A percentile compares a stretch with the other conserved stretches of the same genome.
Evolutionary conservation across 108 stramenopile genomes (phyloP).

Genomic region (Stephanodiscus triporus): DNA sequence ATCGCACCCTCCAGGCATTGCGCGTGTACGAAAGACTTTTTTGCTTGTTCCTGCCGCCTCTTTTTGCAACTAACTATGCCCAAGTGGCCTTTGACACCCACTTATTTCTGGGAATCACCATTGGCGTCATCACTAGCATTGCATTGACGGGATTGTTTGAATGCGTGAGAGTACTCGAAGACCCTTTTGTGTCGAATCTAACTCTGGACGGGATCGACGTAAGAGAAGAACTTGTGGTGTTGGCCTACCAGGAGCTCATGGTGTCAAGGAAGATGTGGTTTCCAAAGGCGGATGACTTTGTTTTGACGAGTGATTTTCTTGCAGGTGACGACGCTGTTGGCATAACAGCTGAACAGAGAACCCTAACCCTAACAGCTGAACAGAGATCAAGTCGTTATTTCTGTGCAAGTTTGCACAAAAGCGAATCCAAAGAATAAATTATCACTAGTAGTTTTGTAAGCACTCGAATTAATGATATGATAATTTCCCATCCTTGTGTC

Average conservation of each 20-base stretch:
- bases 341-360: neutral
- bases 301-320: constrained; percentile 17
- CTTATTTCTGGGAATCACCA: constrained; percentile 58
- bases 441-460: neutral
- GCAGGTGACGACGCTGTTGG: neutral
- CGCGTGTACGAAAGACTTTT: constrained; percentile 61
- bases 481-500: too few relatives aligned
- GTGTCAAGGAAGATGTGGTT: constrained; percentile 34
- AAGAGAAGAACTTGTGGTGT: constrained; percentile 45
- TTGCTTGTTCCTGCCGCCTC: constrained; percentile 57
- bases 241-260: constrained; percentile 55
- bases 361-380: neutral
- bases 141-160: constrained; percentile 49
- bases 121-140: constrained; percentile 64
- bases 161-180: constrained; percentile 44
- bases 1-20: constrained; percentile 68
- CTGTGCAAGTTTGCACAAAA: neutral
- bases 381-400: neutral
- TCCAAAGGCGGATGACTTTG: constrained; percentile 45
- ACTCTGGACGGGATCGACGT: constrained; percentile 74
- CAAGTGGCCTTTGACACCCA: constrained; percentile 69
- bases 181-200: constrained; percentile 51
- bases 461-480: too few relatives aligned
- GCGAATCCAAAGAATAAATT: neutral
- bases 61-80: constrained; percentile 64